Conservation (phyloP, 176 grass and related monocot genomes). For the Hordeum marinum region DNA sequence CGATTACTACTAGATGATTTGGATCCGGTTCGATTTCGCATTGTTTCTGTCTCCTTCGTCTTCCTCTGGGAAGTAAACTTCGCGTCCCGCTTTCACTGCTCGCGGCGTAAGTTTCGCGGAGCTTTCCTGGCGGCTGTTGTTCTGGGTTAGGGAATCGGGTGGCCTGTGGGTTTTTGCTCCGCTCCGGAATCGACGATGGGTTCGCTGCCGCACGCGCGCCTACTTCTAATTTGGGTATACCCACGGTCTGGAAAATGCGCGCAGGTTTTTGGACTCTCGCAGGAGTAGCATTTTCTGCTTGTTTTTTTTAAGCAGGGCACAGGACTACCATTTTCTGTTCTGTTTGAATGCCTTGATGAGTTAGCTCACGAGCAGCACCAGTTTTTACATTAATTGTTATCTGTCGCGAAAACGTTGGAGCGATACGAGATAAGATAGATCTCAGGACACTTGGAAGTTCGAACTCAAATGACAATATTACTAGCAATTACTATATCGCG, state of each 20-base stretch:
- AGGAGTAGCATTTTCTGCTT: neutral
- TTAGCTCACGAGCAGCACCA: neutral
- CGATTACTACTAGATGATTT: neutral
- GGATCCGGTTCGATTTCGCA: conserved; percentile 21
- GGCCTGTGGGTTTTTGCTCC: neutral
- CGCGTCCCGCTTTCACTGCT: neutral
- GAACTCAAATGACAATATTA: neutral
- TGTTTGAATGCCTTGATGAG: neutral
- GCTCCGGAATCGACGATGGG: neutral
- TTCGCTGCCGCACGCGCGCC: neutral
- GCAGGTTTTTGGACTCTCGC: neutral
- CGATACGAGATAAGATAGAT: neutral
- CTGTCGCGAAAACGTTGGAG: neutral
- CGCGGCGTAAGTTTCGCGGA: neutral
- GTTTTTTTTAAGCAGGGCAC: neutral
- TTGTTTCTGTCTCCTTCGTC: neutral
- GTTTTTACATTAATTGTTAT: neutral
- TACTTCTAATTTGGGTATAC: too few relatives aligned
- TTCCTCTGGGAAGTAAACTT: neutral
- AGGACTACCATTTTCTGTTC: neutral
- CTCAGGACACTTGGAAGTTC: neutral
- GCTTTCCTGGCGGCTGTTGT: neutral
- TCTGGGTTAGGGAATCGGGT: neutral
- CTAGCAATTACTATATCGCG: neutral
- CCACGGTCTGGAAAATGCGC: neutral